Percentiles rank a stretch among this genome's conserved stretches.
Evolutionary conservation across 2,329 filamentous ascomycete species (phyloP).

Genomic region (Cytospora leucostoma): DNA sequence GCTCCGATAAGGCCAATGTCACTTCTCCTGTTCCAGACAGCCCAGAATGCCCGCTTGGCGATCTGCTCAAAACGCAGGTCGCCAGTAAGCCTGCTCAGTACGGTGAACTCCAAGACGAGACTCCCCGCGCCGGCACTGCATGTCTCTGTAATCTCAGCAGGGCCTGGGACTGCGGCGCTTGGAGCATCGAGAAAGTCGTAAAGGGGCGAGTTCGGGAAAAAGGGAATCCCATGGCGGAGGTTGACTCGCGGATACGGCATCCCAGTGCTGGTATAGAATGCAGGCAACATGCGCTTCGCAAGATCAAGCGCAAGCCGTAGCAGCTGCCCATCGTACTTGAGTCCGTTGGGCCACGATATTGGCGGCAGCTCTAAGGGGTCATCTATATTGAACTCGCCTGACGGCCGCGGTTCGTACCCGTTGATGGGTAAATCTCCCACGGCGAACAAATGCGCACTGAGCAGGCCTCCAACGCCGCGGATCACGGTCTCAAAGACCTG

Average conservation of each 20-base stretch:
- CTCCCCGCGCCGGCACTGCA: constrained; percentile 97
- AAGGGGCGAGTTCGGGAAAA: constrained; percentile 84
- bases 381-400: constrained; percentile 32
- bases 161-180: constrained; percentile 41
- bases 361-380: constrained; percentile 51
- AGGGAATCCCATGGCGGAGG: constrained; percentile 84
- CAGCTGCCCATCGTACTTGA: constrained; percentile 86
- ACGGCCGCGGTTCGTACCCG: constrained; percentile 64
- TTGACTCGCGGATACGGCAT: constrained; percentile 96
- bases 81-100: constrained; percentile 83
- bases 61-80: constrained; percentile 85
- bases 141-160: constrained; percentile 84
- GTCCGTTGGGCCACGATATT: constrained; percentile 73
- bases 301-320: constrained; percentile 87
- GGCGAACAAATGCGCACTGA: constrained; percentile 93
- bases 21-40: constrained; percentile 88
- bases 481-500: constrained; percentile 99
- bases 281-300: constrained; percentile 79
- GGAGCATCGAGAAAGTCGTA: constrained; percentile 49
- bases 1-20: constrained; percentile 85
- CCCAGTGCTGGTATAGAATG: constrained; percentile 87
- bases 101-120: constrained; percentile 88
- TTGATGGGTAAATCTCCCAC: constrained; percentile 84
- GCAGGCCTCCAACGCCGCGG: constrained; percentile 81
- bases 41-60: constrained; percentile 93